phyloP scores from a whole-genome alignment of 345 rosid species.

The Abelmoschus esculentus region DNA sequence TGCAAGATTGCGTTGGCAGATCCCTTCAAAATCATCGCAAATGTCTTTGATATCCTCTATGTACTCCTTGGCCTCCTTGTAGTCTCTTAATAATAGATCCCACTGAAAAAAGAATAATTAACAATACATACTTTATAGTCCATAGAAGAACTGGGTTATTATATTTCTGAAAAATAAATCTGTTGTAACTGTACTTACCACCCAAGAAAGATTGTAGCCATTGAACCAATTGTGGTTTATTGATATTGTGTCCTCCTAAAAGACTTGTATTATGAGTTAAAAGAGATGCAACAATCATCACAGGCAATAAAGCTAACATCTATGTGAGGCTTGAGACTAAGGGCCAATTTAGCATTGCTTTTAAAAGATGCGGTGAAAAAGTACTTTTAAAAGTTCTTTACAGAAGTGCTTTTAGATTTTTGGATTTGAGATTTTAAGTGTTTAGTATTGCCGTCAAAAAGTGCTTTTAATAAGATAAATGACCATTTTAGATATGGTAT shows the following conservation, averaged over 20 bases:
- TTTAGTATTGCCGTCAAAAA: too few species aligned
- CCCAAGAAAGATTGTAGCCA: constrained; percentile 70
- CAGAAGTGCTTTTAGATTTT: too few species aligned
- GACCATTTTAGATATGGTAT: too few species aligned
- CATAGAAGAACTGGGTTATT: neutral
- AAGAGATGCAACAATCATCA: neutral
- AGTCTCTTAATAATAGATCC: constrained; percentile 75
- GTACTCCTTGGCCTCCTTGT: constrained; percentile 67
- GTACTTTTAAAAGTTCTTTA: too few species aligned
- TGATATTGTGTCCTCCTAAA: constrained; percentile 86
- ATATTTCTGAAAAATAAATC: neutral
- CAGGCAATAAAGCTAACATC: neutral
- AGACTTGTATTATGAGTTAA: constrained; percentile 1
- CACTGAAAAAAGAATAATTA: constrained; percentile 40
- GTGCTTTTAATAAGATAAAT: too few species aligned
- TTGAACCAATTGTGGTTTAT: constrained; percentile 98
- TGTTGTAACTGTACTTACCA: constrained; percentile 44
- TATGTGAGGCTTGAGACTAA: neutral
- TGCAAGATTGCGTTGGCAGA: constrained; percentile 91
- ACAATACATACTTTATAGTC: neutral
- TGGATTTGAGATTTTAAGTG: too few species aligned
- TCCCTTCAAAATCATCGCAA: constrained; percentile 78
- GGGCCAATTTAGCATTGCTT: too few species aligned
- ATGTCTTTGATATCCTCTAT: constrained; percentile 88
- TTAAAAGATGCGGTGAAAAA: too few species aligned